Percentiles rank a stretch among this genome's conserved stretches.
These are phyloP conservation scores for Arthrocladium fulminans DNA, from an alignment of 2,329 filamentous ascomycete genomes.

Conservation along the genomic window DNA sequence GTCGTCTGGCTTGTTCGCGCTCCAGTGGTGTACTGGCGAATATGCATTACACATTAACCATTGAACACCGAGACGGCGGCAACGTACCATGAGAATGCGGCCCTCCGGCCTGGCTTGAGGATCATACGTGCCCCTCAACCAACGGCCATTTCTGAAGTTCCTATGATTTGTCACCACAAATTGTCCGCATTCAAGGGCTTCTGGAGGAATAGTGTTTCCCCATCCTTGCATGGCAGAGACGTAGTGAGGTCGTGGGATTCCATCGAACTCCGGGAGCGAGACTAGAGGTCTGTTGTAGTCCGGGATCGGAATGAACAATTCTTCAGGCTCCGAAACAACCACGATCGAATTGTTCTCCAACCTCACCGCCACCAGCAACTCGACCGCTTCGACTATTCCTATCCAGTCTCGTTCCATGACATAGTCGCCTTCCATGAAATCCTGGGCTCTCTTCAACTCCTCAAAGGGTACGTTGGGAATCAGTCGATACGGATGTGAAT, in stretches of 20 bases:
- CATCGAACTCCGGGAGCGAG: slow-evolving; percentile 16
- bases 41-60: slow-evolving; percentile 44
- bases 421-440: slow-evolving; percentile 43
- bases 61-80: slow-evolving; percentile 38
- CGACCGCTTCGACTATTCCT: slow-evolving; percentile 43
- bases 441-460: slow-evolving; percentile 39
- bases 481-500: slow-evolving; percentile 22
- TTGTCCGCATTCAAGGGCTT: slow-evolving; percentile 29
- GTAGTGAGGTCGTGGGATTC: slow-evolving; percentile 12
- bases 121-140: slow-evolving; percentile 45
- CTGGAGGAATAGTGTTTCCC: slow-evolving; percentile 13
- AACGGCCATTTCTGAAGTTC: slow-evolving; percentile 43
- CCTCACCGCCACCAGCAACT: slow-evolving; percentile 43
- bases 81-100: slow-evolving; percentile 43
- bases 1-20: slow-evolving; percentile 18
- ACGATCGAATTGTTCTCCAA: slow-evolving; percentile 48
- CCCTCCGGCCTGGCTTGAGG: slow-evolving; percentile 41
- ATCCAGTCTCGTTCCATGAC: slow-evolving; percentile 50
- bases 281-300: slow-evolving; percentile 21
- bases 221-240: slow-evolving; percentile 13
- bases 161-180: slow-evolving; percentile 44
- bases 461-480: slow-evolving; percentile 35
- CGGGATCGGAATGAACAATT: slow-evolving; percentile 33
- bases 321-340: slow-evolving; percentile 39
- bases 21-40: slow-evolving; percentile 1